phyloP scores from a whole-genome alignment of 2,329 filamentous ascomycete genomes.

The Colletotrichum chrysophilum region DNA sequence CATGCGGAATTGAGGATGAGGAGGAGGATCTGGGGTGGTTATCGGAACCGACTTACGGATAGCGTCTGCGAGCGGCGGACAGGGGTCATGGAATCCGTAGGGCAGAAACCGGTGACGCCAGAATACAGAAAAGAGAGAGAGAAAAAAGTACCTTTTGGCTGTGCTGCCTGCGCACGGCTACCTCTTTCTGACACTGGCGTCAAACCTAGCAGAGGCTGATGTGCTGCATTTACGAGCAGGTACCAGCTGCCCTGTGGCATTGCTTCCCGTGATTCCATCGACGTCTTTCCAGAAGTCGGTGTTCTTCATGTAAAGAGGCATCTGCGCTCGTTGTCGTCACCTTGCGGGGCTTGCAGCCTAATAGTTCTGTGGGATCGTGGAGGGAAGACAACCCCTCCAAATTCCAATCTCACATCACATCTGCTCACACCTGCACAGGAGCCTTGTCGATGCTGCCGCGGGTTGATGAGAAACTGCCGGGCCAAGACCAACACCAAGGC shows the following conservation, averaged over 20 bases:
- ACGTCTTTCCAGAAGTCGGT: background rate
- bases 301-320: background rate
- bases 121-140: background rate
- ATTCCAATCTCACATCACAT: background rate
- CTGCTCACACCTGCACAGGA: background rate
- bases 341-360: background rate
- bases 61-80: background rate
- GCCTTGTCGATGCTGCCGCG: background rate
- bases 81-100: background rate
- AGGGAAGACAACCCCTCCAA: background rate
- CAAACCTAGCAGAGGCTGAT: slow-evolving; percentile 1
- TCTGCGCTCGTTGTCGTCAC: background rate
- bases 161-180: slow-evolving; percentile 15
- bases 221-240: background rate
- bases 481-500: background rate
- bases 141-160: background rate
- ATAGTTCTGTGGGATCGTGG: background rate
- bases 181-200: slow-evolving; percentile 17
- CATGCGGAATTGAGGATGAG: background rate
- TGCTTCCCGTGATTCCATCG: background rate
- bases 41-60: background rate
- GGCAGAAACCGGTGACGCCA: slow-evolving; percentile 4
- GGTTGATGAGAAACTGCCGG: background rate
- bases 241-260: background rate
- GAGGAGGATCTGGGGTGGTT: background rate